Evolutionary conservation across 2,329 filamentous ascomycete genomes (phyloP), one percentile per base, ranked within the genome.

Genomic region (Zasmidium cellare): DNA sequence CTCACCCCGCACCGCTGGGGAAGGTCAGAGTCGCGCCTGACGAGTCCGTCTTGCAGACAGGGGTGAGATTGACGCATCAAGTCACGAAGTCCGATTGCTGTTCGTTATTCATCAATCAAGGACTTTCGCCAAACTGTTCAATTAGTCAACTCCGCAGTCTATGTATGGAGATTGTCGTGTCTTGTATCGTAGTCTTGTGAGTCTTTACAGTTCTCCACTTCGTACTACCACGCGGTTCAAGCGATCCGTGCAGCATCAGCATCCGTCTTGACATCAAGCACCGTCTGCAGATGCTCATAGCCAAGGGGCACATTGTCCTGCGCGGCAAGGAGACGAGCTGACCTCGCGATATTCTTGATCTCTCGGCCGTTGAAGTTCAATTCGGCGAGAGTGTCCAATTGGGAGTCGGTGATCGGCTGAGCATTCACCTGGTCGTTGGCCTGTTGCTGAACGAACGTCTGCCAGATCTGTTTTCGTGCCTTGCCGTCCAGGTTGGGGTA

Each of bases 401-500:
- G 51, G 20, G 56, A 57, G 16, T 60, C 57, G 1, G 54, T 55
- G 35, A 62, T 55, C 6, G 44, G 44, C 22, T 51, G 51, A n/a
- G 47, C 49, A 22, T 57, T 48, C n/a, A 55, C 44, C 3, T 52
- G 56, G 25, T 56, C 59, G 38, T 59, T 51, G 7, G 55, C 60
- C 7, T 56, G 56, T 1, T 57, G 46, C 19, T 53, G 48, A 6
- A 60, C 47, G 20, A 63, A 63, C 5, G 55, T 61, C 9, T 54
- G 23, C 66, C 67, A 69, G 57, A 76, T 67, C 16, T 67, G 55
- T 46, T 55, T 57, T 14, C 67, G 64, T 41, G 63, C 56, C 12
- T 61, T 53, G 49, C 46, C 60, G 19, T 57, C 67, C 9, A 76
- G 65, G 28, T 63, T 44, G 7, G 68, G 45, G 57, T 75, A 76